These are phyloP conservation scores for Boletus mariae DNA, from an alignment of 1,284 basidiomycete genomes.

Conservation along the genomic window DNA sequence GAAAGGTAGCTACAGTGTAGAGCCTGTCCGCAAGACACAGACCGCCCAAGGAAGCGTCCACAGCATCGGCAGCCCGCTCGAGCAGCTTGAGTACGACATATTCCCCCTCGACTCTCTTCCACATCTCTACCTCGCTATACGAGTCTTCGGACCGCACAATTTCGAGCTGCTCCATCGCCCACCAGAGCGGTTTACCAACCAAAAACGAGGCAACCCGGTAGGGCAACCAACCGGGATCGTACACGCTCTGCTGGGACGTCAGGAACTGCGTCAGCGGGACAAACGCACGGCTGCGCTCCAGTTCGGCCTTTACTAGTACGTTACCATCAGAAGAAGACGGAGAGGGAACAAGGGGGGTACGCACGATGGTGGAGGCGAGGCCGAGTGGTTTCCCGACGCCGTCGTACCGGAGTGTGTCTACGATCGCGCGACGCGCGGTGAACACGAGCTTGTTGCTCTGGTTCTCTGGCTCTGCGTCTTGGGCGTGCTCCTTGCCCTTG, in stretches of 20 bases:
- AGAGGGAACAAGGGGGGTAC: neutral
- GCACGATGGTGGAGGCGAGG: conserved; percentile 76
- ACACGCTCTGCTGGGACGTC: conserved; percentile 56
- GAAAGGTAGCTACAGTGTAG: conserved; percentile 64
- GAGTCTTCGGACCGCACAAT: conserved; percentile 61
- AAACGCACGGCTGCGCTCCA: conserved; percentile 45
- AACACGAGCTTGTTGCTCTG: conserved; percentile 59
- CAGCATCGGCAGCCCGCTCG: conserved; percentile 61
- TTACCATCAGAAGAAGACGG: conserved; percentile 18
- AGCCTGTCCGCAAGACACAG: conserved; percentile 60
- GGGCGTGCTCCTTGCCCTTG: conserved; percentile 24
- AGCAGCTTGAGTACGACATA: conserved; percentile 71
- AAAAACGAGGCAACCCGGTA: conserved; percentile 66
- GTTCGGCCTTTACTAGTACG: conserved; percentile 60
- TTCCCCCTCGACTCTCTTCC: conserved; percentile 63
- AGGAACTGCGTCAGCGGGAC: conserved; percentile 59
- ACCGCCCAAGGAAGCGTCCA: conserved; percentile 52
- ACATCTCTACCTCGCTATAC: conserved; percentile 60
- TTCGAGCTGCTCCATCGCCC: conserved; percentile 77
- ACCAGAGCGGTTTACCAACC: conserved; percentile 80
- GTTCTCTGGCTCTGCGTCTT: conserved; percentile 8
- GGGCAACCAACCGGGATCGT: conserved; percentile 66
- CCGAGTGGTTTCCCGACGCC: conserved; percentile 80
- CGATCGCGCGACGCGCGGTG: conserved; percentile 54
- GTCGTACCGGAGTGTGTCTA: conserved; percentile 61